Conservation (phyloP, 192 early-diverging fungal genomes). For the Umbelopsis sp. region DNA sequence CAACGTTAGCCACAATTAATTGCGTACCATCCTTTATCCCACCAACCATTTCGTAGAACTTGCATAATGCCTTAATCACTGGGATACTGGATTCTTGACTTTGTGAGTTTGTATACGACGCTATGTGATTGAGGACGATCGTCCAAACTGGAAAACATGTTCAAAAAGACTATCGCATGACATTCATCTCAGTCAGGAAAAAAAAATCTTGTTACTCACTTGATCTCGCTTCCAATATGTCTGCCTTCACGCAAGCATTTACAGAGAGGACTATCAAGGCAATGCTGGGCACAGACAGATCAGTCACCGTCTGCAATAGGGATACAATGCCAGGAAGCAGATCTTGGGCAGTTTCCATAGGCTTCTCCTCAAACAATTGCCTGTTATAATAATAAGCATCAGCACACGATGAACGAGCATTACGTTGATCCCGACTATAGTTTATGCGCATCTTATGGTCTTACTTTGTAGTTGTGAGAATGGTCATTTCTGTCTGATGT, state of each 20-base stretch:
- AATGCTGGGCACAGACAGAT: slow-evolving; percentile 42
- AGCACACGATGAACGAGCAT: not conserved
- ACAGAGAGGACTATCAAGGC: slow-evolving; percentile 53
- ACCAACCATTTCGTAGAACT: slow-evolving; percentile 50
- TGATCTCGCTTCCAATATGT: slow-evolving; percentile 48
- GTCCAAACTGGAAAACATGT: slow-evolving; percentile 47
- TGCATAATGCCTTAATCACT: slow-evolving; percentile 42
- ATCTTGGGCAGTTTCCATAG: slow-evolving; percentile 45
- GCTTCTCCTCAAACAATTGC: slow-evolving; percentile 46
- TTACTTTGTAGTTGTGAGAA: slow-evolving; percentile 52
- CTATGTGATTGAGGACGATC: slow-evolving; percentile 45
- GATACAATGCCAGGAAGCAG: slow-evolving; percentile 52
- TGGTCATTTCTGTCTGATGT: slow-evolving; percentile 50
- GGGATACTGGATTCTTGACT: slow-evolving; percentile 22
- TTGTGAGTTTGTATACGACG: slow-evolving; percentile 36
- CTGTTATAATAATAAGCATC: slow-evolving; percentile 21
- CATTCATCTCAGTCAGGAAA: not conserved
- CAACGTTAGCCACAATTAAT: not conserved
- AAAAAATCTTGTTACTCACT: slow-evolving; percentile 17
- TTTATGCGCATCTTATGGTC: no score
- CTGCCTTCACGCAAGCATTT: slow-evolving; percentile 41
- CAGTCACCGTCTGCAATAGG: slow-evolving; percentile 43
- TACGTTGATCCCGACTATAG: not conserved
- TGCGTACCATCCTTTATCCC: slow-evolving; percentile 49
- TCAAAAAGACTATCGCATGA: not conserved